Base-by-base conservation (phyloP, 2,329 filamentous ascomycete genomes). In the Penicillium nordicum region DNA sequence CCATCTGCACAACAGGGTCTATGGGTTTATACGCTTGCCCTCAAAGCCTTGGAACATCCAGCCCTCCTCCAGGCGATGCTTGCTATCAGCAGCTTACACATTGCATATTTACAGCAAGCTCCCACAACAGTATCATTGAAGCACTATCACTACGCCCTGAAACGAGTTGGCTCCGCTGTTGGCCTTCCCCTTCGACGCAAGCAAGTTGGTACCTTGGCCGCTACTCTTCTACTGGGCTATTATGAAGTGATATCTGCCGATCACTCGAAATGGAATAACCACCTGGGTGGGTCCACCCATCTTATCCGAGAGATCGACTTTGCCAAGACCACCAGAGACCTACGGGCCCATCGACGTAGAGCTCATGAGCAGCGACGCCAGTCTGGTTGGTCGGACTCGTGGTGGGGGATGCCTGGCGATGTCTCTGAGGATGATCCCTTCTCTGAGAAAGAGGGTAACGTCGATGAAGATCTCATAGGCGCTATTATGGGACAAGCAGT, bases 161-260 rank as follows among this genome's bases (percentile, higher is more conserved):
- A 92, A 59, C 80, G 90, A 40, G 82, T 97, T 16, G 88, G 89
- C 7, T 86, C 84, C 63, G 89, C 88, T 46, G 88, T 97, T 29
- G 84, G 84, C 45, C 83, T 89, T 27, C 79, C 85, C 0, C 81
- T 80, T 44, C 85, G 86, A 65, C 85, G 92, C 51, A 85, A 87
- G 9, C 86, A 91, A 54, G 84, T 90, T 9, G 86, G 90, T 1
- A 97, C 92, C 0, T 78, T 97, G n/a, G 93, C 92, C 8, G 92
- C 92, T 2, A 92, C 90, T 0, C 79, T 97, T 36, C 78, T 97
- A 8, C 81, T 99, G 8, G 90, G 87, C 0, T 97, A 92, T 71
- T 97, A 96, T 67, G 94, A 97, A 72, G 90, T 97, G 18, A 94
- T 93, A 87, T 89, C 88, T 36, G 93, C 92, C 23, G 93, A 99